Evolutionary conservation across 257 asterid species (phyloP).

Genomic region (Solanum etuberosum): DNA sequence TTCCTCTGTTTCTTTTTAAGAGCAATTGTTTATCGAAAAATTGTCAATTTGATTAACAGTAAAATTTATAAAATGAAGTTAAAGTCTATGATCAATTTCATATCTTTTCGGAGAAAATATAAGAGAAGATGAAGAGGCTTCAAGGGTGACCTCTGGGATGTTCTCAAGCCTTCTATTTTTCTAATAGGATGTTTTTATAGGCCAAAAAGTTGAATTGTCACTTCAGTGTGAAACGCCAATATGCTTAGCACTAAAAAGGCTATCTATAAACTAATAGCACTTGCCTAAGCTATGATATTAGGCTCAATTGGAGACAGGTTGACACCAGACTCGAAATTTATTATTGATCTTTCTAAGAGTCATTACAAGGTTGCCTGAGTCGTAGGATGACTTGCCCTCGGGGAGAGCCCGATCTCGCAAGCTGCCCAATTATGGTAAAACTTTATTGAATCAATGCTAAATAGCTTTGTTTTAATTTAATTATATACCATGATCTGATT

Average conservation of each 20-base stretch:
- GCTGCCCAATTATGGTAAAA: neutral
- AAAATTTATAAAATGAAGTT: no score
- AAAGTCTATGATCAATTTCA: neutral
- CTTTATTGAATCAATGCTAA: neutral
- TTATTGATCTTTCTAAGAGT: no score
- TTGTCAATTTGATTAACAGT: neutral
- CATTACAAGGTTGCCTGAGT: neutral
- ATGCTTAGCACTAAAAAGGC: no score
- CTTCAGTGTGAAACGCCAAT: no score
- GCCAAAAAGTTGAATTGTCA: no score
- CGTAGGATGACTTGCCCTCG: neutral
- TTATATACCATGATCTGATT: neutral
- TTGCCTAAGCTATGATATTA: no score
- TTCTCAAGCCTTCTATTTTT: no score
- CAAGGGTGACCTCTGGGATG: no score
- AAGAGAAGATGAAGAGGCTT: neutral
- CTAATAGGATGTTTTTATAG: no score
- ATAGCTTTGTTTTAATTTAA: neutral
- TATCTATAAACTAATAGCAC: no score
- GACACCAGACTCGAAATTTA: no score
- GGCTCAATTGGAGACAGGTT: neutral
- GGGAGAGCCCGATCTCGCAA: neutral
- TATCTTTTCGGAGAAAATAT: neutral
- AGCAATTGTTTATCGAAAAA: neutral
- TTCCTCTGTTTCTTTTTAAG: neutral